Conservation (phyloP, 2,329 filamentous ascomycete genomes). For the Daldinia sp. region DNA sequence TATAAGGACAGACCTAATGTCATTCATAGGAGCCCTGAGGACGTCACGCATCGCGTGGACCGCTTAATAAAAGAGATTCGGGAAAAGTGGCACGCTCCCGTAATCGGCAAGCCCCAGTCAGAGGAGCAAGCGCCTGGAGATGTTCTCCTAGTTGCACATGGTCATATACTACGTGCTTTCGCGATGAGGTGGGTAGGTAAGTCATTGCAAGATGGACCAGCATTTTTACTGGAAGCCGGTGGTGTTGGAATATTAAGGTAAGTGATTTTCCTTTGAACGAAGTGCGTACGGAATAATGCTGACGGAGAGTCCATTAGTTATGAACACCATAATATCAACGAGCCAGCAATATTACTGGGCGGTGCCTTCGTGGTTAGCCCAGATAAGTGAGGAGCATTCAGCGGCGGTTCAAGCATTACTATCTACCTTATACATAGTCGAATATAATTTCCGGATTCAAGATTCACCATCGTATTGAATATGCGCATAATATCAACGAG, state of each 20-base stretch:
- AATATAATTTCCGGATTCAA: not conserved
- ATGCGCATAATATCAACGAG: not conserved
- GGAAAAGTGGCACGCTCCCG: conserved; percentile 70
- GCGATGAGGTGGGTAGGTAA: conserved; percentile 87
- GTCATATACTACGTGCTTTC: conserved; percentile 88
- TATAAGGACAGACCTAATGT: conserved; percentile 15
- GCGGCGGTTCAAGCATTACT: not conserved
- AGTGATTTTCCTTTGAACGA: conserved; percentile 37
- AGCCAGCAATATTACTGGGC: conserved; percentile 83
- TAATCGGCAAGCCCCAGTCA: conserved; percentile 65
- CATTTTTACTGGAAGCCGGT: conserved; percentile 88
- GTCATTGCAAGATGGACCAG: conserved; percentile 78
- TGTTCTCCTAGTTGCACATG: conserved; percentile 86
- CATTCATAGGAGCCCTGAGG: conserved; percentile 69
- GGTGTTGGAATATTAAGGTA: conserved; percentile 84
- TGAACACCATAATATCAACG: conserved; percentile 81
- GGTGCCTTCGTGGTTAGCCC: conserved; percentile 71
- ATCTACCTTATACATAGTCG: not conserved
- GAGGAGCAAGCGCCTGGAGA: conserved; percentile 66
- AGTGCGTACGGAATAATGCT: not conserved
- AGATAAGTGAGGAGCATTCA: not conserved
- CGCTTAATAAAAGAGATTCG: conserved; percentile 80
- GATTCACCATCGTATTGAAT: not conserved
- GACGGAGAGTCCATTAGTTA: conserved; percentile 62
- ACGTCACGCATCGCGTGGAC: conserved; percentile 80